Evolutionary conservation across 2,329 filamentous ascomycete species (phyloP).

Genomic region (Fusarium decemcellulare): DNA sequence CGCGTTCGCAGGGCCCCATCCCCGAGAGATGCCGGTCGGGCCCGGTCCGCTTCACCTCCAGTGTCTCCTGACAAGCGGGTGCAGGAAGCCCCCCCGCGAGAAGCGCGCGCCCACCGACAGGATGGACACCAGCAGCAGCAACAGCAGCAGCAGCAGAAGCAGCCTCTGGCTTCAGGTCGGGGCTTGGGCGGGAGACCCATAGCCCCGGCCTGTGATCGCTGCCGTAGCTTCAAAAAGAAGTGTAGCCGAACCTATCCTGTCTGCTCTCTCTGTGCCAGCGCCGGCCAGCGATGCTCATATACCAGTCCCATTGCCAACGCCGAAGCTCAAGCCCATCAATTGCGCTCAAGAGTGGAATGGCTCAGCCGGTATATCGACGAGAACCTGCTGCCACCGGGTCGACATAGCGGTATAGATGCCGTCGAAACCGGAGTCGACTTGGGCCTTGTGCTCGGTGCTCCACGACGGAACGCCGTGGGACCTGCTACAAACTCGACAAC

Average conservation of each 20-base stretch:
- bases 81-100: slow-evolving; percentile 20
- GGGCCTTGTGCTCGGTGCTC: slow-evolving; percentile 19
- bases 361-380: slow-evolving; percentile 55
- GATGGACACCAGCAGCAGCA: slow-evolving; percentile 17
- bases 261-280: slow-evolving; percentile 57
- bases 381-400: slow-evolving; percentile 42
- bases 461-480: slow-evolving; percentile 1
- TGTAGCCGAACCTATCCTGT: slow-evolving; percentile 58
- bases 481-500: slow-evolving; percentile 9
- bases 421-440: slow-evolving; percentile 56
- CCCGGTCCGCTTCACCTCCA: slow-evolving; percentile 48
- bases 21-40: slow-evolving; percentile 40
- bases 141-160: not conserved
- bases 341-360: slow-evolving; percentile 59
- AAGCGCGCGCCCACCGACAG: slow-evolving; percentile 37
- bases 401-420: slow-evolving; percentile 47
- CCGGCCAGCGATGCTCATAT: slow-evolving; percentile 56
- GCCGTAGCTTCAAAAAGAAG: slow-evolving; percentile 62
- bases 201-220: slow-evolving; percentile 56
- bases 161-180: slow-evolving; percentile 5
- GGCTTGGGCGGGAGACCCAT: slow-evolving; percentile 22
- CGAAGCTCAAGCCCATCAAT: slow-evolving; percentile 52
- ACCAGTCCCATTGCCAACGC: slow-evolving; percentile 51
- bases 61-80: slow-evolving; percentile 33
- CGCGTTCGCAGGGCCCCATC: slow-evolving; percentile 46